Base-by-base conservation (phyloP, 192 early-diverging fungal species). In the Umbelopsis vinacea region DNA sequence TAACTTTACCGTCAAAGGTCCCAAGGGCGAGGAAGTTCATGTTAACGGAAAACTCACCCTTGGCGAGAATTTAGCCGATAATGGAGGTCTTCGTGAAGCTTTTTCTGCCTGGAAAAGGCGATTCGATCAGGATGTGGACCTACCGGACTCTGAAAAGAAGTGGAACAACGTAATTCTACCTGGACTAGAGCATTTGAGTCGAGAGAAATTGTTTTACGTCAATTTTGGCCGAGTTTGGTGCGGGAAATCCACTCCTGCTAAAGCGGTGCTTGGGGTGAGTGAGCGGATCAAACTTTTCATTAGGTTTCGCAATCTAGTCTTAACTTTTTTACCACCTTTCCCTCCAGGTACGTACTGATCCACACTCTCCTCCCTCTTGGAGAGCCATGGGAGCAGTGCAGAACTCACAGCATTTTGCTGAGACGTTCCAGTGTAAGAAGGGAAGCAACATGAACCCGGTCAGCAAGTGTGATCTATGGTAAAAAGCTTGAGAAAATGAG, bases 191-290 rank as follows among this genome's bases (percentile, higher is more conserved):
- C 67, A 83, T n/a, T 79, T 88, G 26, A 75, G 87, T 4, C 74
- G 79, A 8, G 85, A 90, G 19, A 89, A 92, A 73, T 46, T 91
- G 10, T 93, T 90, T 67, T 92, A 85, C 76, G 74, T 93, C 55
- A 78, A 83, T 23, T 92, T 88, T 83, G 91, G 81, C 4, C 87
- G 89, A 63, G 81, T 87, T 2, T 93, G 92, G 92, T 93, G 92
- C 69, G 52, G 66, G 7, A 77, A 76, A 38, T 53, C 72, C 4
- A 81, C 78, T 66, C 83, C 76, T 23, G 83, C 71, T 43, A 79
- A 63, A 19, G 84, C 86, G 15, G 77, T 83, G 35, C 79, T 84
- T 71, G 35, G 67, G 46, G 84, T 84, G 82, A 75, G 84, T 84
- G 81, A 75, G 76, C 69, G n/a, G 35, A 17, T 23, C 66, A 46